Conservation (phyloP, 345 rosid species). For the Clausena lansium region DNA sequence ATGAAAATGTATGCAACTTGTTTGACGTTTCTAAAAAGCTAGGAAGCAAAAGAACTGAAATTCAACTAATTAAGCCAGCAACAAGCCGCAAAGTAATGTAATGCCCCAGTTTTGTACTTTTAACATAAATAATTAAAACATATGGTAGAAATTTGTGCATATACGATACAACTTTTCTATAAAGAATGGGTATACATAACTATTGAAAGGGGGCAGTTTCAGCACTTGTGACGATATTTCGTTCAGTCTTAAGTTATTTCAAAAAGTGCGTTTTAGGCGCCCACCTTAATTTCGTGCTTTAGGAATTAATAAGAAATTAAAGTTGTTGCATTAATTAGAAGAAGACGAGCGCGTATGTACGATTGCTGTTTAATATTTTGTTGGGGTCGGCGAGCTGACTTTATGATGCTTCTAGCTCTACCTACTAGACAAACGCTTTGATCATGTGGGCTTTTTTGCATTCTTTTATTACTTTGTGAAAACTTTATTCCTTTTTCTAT, state of each 20-base stretch:
- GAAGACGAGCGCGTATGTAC: background rate
- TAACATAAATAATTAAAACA: too few species aligned
- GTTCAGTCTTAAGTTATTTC: background rate
- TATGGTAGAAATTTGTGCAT: too few species aligned
- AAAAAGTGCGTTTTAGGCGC: constrained; percentile 10
- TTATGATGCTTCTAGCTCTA: background rate
- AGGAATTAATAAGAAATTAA: background rate
- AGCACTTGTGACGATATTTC: too few species aligned
- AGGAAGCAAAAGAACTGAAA: background rate
- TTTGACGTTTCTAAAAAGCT: background rate
- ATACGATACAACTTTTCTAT: too few species aligned
- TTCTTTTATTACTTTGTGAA: background rate
- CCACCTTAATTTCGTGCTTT: constrained; percentile 15
- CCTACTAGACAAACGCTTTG: background rate
- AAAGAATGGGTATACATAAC: too few species aligned
- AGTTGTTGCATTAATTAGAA: background rate
- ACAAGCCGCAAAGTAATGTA: background rate
- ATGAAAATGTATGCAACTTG: background rate
- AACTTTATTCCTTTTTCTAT: background rate
- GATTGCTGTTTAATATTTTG: background rate
- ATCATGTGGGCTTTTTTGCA: background rate
- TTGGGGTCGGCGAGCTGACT: constrained; percentile 20
- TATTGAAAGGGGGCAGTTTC: too few species aligned
- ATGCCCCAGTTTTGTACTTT: background rate
- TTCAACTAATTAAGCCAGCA: background rate